A percentile compares a stretch with the other conserved stretches of the same genome.
Evolutionary conservation across 2,329 filamentous ascomycete species (phyloP).

Genomic region (Trichoderma citrinoviride): DNA sequence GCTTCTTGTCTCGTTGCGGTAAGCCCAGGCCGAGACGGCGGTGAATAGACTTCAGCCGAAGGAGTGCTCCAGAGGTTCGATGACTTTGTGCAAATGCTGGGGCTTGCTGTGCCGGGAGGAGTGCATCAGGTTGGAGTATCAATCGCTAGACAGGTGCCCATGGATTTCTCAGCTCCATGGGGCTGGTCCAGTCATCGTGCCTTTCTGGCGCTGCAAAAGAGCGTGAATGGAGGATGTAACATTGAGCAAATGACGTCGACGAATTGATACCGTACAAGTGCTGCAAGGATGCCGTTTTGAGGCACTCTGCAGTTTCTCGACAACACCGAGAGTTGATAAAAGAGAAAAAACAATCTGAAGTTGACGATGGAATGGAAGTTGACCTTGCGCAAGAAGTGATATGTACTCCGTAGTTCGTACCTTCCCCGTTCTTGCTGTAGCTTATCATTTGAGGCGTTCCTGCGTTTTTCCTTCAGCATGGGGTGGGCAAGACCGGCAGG

Average conservation of each 20-base stretch:
- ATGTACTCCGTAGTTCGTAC: not conserved
- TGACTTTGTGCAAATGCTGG: constrained; percentile 2
- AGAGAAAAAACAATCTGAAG: not conserved
- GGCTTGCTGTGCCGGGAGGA: not conserved
- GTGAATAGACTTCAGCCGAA: constrained; percentile 20
- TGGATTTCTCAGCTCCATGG: no score
- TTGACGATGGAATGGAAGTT: not conserved
- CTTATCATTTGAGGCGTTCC: constrained; percentile 12
- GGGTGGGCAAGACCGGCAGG: not conserved
- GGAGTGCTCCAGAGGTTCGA: not conserved
- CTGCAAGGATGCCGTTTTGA: no score
- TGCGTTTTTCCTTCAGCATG: not conserved
- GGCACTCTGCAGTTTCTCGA: no score
- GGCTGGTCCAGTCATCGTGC: no score
- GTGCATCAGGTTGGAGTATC: not conserved
- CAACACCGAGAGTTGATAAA: not conserved
- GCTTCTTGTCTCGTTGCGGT: constrained; percentile 19
- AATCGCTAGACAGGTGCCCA: no score
- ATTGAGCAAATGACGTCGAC: no score
- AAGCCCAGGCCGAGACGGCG: constrained; percentile 8
- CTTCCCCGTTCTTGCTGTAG: constrained; percentile 11
- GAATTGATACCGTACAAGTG: no score
- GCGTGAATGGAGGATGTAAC: no score
- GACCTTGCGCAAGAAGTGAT: not conserved
- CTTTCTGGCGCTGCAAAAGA: no score